phyloP scores from a whole-genome alignment of 208 protist genomes.

The Crithidia fasciculata region DNA sequence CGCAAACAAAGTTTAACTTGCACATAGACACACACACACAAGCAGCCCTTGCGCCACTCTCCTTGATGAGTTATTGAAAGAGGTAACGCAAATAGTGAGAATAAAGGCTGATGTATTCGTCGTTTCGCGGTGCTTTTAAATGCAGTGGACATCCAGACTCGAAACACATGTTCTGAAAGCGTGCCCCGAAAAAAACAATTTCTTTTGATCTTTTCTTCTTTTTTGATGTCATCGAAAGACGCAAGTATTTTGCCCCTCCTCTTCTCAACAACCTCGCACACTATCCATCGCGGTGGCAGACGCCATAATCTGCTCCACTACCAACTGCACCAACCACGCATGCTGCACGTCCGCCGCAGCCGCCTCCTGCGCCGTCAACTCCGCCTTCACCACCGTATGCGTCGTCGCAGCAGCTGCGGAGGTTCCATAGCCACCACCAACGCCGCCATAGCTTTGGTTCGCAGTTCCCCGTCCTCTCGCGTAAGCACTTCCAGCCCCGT shows the following conservation, averaged over 20 bases:
- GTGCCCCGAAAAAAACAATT: not conserved
- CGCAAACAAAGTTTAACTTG: not conserved
- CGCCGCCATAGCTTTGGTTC: constrained; percentile 12
- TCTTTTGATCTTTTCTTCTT: not conserved
- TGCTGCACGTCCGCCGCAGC: constrained; percentile 29
- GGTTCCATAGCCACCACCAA: constrained; percentile 1
- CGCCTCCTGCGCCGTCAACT: constrained; percentile 13
- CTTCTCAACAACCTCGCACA: too few species aligned
- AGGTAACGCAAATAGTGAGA: too few species aligned
- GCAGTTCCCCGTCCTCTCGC: not conserved
- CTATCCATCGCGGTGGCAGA: not conserved
- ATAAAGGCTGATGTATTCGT: too few species aligned
- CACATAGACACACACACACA: too few species aligned
- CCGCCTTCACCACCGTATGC: constrained; percentile 15
- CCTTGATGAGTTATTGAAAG: too few species aligned
- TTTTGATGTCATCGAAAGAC: not conserved
- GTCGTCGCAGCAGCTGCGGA: not conserved
- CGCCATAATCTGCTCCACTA: constrained; percentile 28
- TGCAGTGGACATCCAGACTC: too few species aligned
- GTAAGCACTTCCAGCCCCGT: constrained; percentile 2
- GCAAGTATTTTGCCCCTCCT: too few species aligned
- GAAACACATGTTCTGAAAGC: not conserved
- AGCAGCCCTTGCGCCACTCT: too few species aligned
- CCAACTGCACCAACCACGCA: constrained; percentile 38
- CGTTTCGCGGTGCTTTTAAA: too few species aligned